Conservation (phyloP, 1,284 basidiomycete species). For the Marasmius fiardii region DNA sequence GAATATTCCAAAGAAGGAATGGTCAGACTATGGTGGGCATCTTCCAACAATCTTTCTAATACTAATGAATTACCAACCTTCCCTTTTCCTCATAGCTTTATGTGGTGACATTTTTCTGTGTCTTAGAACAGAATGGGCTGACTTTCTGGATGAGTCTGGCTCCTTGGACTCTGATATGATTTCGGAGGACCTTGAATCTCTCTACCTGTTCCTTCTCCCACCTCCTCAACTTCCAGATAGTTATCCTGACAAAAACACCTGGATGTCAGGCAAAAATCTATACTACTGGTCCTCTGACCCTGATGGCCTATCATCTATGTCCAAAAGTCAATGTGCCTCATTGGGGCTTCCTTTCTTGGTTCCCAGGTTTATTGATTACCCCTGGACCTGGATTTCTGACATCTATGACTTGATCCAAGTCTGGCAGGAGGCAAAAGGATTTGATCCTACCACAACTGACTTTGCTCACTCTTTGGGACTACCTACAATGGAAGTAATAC, state of each 20-base stretch:
- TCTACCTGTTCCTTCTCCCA: not conserved
- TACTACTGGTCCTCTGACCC: constrained; percentile 1
- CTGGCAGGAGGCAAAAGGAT: not conserved
- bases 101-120: too few species aligned
- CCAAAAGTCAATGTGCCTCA: too few species aligned
- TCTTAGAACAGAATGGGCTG: not conserved
- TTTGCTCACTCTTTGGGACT: not conserved
- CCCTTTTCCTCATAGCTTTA: too few species aligned
- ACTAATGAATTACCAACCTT: too few species aligned
- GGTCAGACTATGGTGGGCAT: not conserved
- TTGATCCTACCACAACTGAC: not conserved
- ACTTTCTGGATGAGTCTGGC: not conserved
- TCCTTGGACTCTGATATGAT: not conserved
- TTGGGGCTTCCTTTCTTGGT: not conserved
- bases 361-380: too few species aligned
- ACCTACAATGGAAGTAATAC: not conserved
- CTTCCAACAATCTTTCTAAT: too few species aligned
- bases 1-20: not conserved
- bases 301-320: not conserved
- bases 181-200: not conserved
- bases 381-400: not conserved
- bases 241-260: not conserved
- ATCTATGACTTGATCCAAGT: not conserved
- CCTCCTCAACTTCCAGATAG: not conserved
- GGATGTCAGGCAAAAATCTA: not conserved